Conservation (phyloP, 768 basidiomycete species). For the Lyophyllum semitale region DNA sequence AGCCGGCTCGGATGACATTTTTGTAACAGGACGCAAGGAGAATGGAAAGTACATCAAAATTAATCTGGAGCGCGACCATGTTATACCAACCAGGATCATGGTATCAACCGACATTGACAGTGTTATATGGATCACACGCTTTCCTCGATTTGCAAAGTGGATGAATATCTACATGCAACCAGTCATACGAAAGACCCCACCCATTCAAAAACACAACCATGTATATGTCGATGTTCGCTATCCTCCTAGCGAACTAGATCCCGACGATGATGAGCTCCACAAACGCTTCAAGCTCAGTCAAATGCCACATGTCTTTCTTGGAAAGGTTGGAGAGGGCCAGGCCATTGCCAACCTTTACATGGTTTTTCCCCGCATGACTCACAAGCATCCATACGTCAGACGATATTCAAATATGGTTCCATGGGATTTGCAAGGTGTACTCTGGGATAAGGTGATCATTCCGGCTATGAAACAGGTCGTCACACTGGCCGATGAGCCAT, state of each 20-base stretch:
- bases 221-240: constrained; percentile 12
- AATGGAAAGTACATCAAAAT: constrained; percentile 3
- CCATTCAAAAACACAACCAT: constrained; percentile 18
- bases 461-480: constrained; percentile 3
- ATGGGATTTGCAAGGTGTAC: constrained; percentile 7
- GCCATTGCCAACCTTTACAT: constrained; percentile 14
- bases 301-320: constrained; percentile 19
- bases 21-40: constrained; percentile 13
- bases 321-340: constrained; percentile 9
- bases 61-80: constrained; percentile 5
- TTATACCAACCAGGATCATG: too few relatives aligned
- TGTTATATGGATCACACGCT: not conserved
- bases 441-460: constrained; percentile 13
- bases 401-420: constrained; percentile 13
- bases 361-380: constrained; percentile 20
- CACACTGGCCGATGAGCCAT: too few relatives aligned
- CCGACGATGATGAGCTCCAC: too few relatives aligned
- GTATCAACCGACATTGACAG: constrained; percentile 14
- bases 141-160: too few relatives aligned
- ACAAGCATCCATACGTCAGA: constrained; percentile 8
- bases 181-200: constrained; percentile 3
- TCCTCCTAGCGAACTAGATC: constrained; percentile 9
- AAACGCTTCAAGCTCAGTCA: constrained; percentile 3
- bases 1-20: not conserved
- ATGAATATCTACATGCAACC: too few relatives aligned